These are phyloP conservation scores for Aspergillus clavatus DNA, from an alignment of 2,329 filamentous ascomycete genomes.

Conservation along the genomic window DNA sequence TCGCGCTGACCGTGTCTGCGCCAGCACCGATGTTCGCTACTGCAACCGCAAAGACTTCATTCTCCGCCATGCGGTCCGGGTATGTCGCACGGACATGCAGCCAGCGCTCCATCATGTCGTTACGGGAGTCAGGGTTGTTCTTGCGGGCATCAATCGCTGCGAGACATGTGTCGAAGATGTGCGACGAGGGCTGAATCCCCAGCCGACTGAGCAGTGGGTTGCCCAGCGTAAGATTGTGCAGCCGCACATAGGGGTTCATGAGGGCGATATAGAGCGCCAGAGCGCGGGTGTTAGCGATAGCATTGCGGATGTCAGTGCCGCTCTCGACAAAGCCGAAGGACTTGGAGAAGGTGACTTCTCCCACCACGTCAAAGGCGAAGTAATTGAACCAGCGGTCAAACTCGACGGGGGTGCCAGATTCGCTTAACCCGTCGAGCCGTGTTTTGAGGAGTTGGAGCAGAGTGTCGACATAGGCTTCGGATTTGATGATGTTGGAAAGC, in stretches of 20 bases:
- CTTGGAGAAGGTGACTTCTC: slow-evolving; percentile 35
- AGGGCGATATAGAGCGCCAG: slow-evolving; percentile 30
- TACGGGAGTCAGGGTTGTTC: slow-evolving; percentile 27
- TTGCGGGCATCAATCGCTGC: slow-evolving; percentile 29
- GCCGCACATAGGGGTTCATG: slow-evolving; percentile 32
- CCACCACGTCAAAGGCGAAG: slow-evolving; percentile 34
- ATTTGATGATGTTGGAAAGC: slow-evolving; percentile 29
- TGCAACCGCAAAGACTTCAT: slow-evolving; percentile 27
- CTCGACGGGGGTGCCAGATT: slow-evolving; percentile 23
- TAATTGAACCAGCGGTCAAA: slow-evolving; percentile 42
- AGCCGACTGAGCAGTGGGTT: slow-evolving; percentile 37
- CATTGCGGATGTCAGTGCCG: slow-evolving; percentile 32
- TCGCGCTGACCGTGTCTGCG: slow-evolving; percentile 31
- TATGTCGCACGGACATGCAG: slow-evolving; percentile 1
- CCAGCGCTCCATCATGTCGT: slow-evolving; percentile 37
- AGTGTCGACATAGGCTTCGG: slow-evolving; percentile 25
- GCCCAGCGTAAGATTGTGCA: slow-evolving; percentile 33
- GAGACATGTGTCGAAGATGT: slow-evolving; percentile 37
- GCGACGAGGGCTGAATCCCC: slow-evolving; percentile 32
- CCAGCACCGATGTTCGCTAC: slow-evolving; percentile 31
- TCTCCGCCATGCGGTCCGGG: slow-evolving; percentile 21
- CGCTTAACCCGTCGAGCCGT: slow-evolving; percentile 24
- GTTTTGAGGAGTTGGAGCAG: slow-evolving; percentile 25
- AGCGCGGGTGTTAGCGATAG: slow-evolving; percentile 31
- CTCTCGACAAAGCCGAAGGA: slow-evolving; percentile 32